Evolutionary conservation across 2,329 filamentous ascomycete genomes (phyloP).

Genomic region (Albifimbria verrucaria): DNA sequence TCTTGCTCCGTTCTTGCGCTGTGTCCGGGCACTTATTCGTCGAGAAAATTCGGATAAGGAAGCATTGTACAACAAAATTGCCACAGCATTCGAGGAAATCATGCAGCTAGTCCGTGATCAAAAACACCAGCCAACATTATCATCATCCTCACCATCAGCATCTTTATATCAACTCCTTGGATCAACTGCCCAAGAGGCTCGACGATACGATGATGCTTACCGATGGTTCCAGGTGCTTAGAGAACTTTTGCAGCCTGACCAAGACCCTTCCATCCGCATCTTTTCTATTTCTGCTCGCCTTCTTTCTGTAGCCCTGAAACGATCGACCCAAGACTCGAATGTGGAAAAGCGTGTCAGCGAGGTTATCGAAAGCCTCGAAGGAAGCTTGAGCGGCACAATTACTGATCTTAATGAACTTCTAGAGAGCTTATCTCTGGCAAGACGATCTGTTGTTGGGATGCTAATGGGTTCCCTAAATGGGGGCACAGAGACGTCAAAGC

Average conservation of each 20-base stretch:
- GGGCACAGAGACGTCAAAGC: slow-evolving; percentile 7
- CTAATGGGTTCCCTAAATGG: slow-evolving; percentile 31
- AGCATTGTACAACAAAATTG: slow-evolving; percentile 33
- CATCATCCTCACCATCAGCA: slow-evolving; percentile 41
- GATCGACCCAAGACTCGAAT: slow-evolving; percentile 28
- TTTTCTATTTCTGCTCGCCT: slow-evolving; percentile 54
- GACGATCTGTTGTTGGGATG: slow-evolving; percentile 51
- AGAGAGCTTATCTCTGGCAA: slow-evolving; percentile 50
- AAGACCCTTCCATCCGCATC: slow-evolving; percentile 46
- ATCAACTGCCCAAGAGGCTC: slow-evolving; percentile 42
- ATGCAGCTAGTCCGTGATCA: slow-evolving; percentile 29
- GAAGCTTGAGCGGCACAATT: slow-evolving; percentile 55
- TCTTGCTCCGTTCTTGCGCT: slow-evolving; percentile 61
- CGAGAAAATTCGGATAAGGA: slow-evolving; percentile 39
- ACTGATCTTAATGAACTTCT: slow-evolving; percentile 60
- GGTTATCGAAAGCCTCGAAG: slow-evolving; percentile 54
- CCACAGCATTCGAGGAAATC: slow-evolving; percentile 27
- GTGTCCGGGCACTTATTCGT: slow-evolving; percentile 57
- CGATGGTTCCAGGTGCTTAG: slow-evolving; percentile 51
- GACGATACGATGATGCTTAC: slow-evolving; percentile 47
- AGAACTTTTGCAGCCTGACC: slow-evolving; percentile 28
- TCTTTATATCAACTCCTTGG: slow-evolving; percentile 52
- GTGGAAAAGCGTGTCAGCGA: slow-evolving; percentile 42
- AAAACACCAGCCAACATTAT: slow-evolving; percentile 27
- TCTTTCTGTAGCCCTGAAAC: slow-evolving; percentile 51